Evolutionary conservation across 192 early-diverging fungal genomes (phyloP), one percentile per base, ranked within the genome.

Genomic region (Podila horticola): DNA sequence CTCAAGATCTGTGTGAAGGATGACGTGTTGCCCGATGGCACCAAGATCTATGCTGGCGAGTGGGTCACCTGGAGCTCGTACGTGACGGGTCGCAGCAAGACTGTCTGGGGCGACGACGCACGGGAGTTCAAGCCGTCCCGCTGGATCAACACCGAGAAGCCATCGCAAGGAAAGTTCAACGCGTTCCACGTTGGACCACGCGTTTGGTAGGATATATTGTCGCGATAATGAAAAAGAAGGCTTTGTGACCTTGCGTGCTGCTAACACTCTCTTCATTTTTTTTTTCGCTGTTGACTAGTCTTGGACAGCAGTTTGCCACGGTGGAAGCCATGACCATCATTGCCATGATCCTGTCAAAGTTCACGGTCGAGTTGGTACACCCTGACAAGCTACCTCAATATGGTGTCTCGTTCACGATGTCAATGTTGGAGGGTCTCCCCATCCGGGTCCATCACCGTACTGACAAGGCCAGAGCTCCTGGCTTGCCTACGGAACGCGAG

Each of bases 41-140:
- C 86, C 5, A 58, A 67, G 12, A 74, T 95, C 28, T 71, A 75
- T 13, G 83, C 82, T 13, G 91, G 92, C 5, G 82, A 86, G 12
- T 52, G 57, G 22, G 71, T 93, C 2, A 41, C 51, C 0, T 93
- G 84, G 85, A 68, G 45, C 15, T 74, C 85, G 5, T 94, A 86
- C 41, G 71, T 63, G n/a, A 86, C 88, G 83, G 92, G 90, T 5
- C 76, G 91, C 58, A 72, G 49, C n/a, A 66, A 84, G 57, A 59
- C 67, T 11, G 62, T 91, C 36, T 93, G 91, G 92, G 92, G 92
- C 22, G 58, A 67, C 29, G 86, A 92, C 64, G 91, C 89, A 9
- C 66, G 60, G 34, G 69, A 87, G 58, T 93, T 90, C 66, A 69
- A 77, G 11, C 92, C 91, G 17, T 87, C 91, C 49, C 83, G 91